These are phyloP conservation scores for Corylus americana DNA, from an alignment of 306 rosid genomes.

Conservation along the genomic window DNA sequence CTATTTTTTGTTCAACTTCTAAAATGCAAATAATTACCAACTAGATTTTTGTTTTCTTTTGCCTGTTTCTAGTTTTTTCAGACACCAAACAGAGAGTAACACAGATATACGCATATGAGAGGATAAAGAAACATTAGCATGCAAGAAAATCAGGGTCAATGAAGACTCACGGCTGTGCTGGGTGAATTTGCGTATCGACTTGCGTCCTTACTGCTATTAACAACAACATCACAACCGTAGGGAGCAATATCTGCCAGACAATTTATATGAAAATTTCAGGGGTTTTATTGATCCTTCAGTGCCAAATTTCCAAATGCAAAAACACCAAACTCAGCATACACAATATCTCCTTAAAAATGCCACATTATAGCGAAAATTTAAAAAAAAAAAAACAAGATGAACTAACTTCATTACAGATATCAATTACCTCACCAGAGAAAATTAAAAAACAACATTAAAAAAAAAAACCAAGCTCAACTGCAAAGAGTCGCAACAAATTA, in stretches of 20 bases:
- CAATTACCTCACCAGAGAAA: background rate
- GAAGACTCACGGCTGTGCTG: constrained; percentile 71
- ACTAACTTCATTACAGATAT: too few species aligned
- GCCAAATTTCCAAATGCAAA: constrained; percentile 16
- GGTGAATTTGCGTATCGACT: constrained; percentile 90
- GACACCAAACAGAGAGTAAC: background rate
- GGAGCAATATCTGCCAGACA: constrained; percentile 82
- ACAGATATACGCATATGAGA: background rate
- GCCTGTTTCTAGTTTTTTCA: background rate
- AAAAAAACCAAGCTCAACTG: background rate
- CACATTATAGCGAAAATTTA: background rate
- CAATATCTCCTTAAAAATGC: background rate
- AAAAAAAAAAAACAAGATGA: too few species aligned
- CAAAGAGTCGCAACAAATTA: background rate
- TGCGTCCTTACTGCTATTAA: constrained; percentile 75
- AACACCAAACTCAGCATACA: background rate
- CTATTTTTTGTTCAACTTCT: background rate
- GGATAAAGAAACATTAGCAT: background rate
- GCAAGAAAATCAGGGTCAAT: background rate
- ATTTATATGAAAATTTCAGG: constrained; percentile 25
- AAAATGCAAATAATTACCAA: background rate
- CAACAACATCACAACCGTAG: constrained; percentile 81
- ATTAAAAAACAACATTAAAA: background rate
- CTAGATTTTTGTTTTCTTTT: background rate
- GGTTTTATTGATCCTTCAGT: constrained; percentile 3